Conservation (phyloP, 2,329 filamentous ascomycete species). For the Hypoxylon sp. region DNA sequence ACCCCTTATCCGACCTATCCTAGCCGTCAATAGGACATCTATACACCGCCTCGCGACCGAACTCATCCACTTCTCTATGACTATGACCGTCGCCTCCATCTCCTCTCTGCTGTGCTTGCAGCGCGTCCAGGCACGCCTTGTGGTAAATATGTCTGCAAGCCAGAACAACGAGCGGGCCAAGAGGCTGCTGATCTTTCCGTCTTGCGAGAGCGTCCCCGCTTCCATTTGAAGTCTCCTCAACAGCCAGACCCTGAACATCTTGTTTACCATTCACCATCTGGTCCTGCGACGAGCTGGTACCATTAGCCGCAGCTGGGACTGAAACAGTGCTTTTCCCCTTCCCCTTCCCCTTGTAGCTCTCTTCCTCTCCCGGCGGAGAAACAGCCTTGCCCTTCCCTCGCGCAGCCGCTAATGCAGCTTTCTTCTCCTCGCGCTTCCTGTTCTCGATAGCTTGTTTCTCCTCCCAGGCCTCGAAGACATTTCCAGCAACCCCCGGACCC, state of each 20-base stretch:
- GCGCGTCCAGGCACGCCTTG: slow-evolving; percentile 76
- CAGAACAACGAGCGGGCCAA: slow-evolving; percentile 76
- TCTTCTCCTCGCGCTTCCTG: slow-evolving; percentile 61
- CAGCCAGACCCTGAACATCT: slow-evolving; percentile 56
- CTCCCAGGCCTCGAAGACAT: slow-evolving; percentile 88
- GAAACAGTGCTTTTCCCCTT: slow-evolving; percentile 69
- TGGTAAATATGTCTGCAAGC: slow-evolving; percentile 81
- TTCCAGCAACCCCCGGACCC: slow-evolving; percentile 86
- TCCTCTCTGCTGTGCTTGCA: slow-evolving; percentile 68
- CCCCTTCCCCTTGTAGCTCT: slow-evolving; percentile 58
- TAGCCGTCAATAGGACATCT: slow-evolving; percentile 71
- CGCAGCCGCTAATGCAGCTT: slow-evolving; percentile 52
- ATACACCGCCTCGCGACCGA: slow-evolving; percentile 64
- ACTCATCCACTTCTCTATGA: slow-evolving; percentile 61
- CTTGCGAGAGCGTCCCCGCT: slow-evolving; percentile 55
- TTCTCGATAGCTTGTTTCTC: slow-evolving; percentile 67
- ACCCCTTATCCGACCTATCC: slow-evolving; percentile 13
- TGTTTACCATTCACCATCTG: slow-evolving; percentile 50
- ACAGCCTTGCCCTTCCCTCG: slow-evolving; percentile 57
- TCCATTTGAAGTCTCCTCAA: slow-evolving; percentile 34
- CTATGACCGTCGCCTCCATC: slow-evolving; percentile 52
- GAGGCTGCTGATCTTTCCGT: slow-evolving; percentile 62
- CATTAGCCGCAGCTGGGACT: slow-evolving; percentile 48
- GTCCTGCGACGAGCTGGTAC: slow-evolving; percentile 21
- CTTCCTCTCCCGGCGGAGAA: slow-evolving; percentile 42